Base-by-base conservation (phyloP, 495 filamentous ascomycete species). In the Penicillium canariense region DNA sequence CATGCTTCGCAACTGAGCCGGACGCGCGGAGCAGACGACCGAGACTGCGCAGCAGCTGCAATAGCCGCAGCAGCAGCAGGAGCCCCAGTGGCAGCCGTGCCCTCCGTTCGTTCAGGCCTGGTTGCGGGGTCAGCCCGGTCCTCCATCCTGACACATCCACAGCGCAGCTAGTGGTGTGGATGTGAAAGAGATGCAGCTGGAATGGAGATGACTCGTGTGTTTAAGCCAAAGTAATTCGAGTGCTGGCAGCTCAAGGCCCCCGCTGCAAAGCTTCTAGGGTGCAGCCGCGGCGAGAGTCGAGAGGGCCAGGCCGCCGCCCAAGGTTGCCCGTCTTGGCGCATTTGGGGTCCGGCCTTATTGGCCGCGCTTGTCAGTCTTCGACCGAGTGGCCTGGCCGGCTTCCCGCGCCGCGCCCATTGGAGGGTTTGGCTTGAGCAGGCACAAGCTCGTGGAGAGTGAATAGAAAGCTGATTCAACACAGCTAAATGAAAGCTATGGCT, bases 1-100 rank as follows among this genome's bases (percentile, higher is more conserved):
- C 89, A 94, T 67, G 53, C 59, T 38, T 71, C 69, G 35, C 71
- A 74, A 44, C 61, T 72, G 3, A 74, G 52, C 2, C 68, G 62
- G n/a, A 72, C 67, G 25, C 48, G 50, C 22, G 61, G 65, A 4
- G 61, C 64, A 4, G 60, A 62, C 0, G 63, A 56, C 25, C 65
- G 62, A 25, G 59, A 50, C 38, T 59, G 52, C 15, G 39, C 25
- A 26, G 52, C 28, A 31, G 51, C 20, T 32, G n/a, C 38, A 7
- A 15, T 17, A 20, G 55, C 4, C 5, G 25, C 2, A 20, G 28
- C 26, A 22, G 48, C 25, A 47, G 54, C 25, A 48, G 18, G 36
- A 14, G 14, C 38, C 22, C 38, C 15, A 15, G 17, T 15, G 4
- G n/a, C n/a, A n/a, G n/a, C n/a, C n/a, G n/a, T n/a, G n/a, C n/a